Conservation (phyloP, 1,284 basidiomycete species). For the Entoloma clypeatum region DNA sequence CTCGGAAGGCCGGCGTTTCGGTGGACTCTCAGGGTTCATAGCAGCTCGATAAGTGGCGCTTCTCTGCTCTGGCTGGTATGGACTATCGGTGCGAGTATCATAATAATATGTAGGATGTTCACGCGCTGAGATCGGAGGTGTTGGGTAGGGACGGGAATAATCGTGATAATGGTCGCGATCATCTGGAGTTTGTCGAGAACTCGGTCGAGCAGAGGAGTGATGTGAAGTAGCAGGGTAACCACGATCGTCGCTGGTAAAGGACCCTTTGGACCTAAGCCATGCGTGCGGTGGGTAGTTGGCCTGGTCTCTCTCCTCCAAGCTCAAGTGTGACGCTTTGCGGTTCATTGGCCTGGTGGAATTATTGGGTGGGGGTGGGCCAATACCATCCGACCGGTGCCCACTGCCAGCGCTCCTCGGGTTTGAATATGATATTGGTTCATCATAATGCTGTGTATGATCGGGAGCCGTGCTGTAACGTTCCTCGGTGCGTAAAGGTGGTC, state of each 20-base stretch:
- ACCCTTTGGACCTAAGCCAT: constrained; percentile 10
- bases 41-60: constrained; percentile 19
- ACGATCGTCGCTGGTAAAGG: constrained; percentile 18
- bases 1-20: constrained; percentile 17
- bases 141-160: constrained; percentile 14
- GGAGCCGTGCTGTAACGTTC: constrained; percentile 16
- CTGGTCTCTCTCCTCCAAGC: constrained; percentile 14
- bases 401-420: constrained; percentile 9
- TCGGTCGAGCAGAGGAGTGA: constrained; percentile 3
- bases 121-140: constrained; percentile 18
- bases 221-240: constrained; percentile 8
- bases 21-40: constrained; percentile 17
- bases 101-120: constrained; percentile 12
- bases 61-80: constrained; percentile 11
- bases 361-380: constrained; percentile 4
- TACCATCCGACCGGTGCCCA: constrained; percentile 12
- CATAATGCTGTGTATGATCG: constrained; percentile 13
- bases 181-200: constrained; percentile 15
- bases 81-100: constrained; percentile 8
- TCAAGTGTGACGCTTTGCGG: constrained; percentile 16
- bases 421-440: constrained; percentile 10
- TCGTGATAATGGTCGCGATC: constrained; percentile 15
- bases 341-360: constrained; percentile 10
- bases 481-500: constrained; percentile 10
- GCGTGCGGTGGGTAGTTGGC: constrained; percentile 8